phyloP scores from a whole-genome alignment of 2,329 filamentous ascomycete genomes.

The Geosmithia flava region DNA sequence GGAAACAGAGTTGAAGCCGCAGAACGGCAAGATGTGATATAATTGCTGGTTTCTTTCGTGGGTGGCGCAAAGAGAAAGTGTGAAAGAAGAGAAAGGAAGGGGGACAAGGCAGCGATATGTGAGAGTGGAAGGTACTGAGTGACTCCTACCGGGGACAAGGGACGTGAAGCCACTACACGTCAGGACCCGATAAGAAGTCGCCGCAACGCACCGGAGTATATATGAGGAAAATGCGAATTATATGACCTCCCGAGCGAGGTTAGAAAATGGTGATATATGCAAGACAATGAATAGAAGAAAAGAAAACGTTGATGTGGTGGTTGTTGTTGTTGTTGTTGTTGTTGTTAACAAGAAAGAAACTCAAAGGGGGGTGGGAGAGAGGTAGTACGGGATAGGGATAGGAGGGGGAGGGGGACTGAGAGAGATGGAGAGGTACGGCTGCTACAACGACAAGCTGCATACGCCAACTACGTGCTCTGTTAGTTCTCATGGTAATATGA shows the following conservation, averaged over 20 bases:
- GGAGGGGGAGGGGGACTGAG: background rate
- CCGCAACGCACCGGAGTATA: background rate
- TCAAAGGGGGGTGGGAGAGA: no score
- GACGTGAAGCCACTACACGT: background rate
- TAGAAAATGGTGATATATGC: background rate
- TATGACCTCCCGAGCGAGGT: background rate
- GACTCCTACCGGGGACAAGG: background rate
- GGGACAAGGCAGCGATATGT: background rate
- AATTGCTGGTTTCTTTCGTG: background rate
- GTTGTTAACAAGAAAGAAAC: no score
- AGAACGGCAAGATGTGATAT: background rate
- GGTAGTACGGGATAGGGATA: background rate
- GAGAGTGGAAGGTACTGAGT: background rate
- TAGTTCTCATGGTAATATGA: no score
- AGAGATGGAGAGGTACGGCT: background rate
- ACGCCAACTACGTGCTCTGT: no score
- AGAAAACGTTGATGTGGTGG: no score
- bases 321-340: no score
- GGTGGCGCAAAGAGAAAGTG: background rate
- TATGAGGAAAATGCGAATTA: background rate
- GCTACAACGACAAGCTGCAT: background rate
- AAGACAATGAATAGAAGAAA: no score
- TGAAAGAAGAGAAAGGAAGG: background rate
- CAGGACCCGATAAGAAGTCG: background rate
- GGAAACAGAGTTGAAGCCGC: constrained; percentile 1